phyloP scores from a whole-genome alignment of 176 grass and related monocot genomes.

The Leersia perrieri region DNA sequence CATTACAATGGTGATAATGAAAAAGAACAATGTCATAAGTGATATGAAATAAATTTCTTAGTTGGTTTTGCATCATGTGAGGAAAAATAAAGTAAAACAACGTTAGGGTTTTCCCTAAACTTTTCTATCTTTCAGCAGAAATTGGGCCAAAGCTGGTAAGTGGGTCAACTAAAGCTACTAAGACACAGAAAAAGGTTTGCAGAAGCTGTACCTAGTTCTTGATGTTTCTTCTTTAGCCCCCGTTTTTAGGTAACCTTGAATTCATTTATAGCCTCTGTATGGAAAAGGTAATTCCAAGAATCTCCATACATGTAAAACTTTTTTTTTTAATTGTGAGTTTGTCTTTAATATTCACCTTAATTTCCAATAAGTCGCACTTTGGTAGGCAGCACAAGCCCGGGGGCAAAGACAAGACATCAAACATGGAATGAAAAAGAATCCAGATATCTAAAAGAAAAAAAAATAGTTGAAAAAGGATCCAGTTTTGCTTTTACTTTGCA shows the following conservation, averaged over 20 bases:
- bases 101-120: neutral
- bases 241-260: neutral
- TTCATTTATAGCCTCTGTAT: neutral
- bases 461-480: neutral
- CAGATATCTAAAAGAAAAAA: no score
- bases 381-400: neutral
- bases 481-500: neutral
- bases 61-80: neutral
- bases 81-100: neutral
- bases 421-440: neutral
- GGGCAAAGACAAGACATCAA: neutral
- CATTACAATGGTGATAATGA: neutral
- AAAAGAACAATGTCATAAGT: neutral
- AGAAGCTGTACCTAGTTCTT: neutral
- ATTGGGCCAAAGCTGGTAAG: neutral
- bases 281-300: neutral
- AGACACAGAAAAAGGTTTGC: neutral
- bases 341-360: neutral
- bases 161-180: conserved; percentile 3
- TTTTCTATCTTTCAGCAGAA: neutral
- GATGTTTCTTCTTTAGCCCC: neutral
- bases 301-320: neutral
- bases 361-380: neutral
- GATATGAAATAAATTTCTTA: neutral
- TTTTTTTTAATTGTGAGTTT: neutral